Base-by-base conservation (phyloP, 768 basidiomycete genomes). In the Suillus paluster region DNA sequence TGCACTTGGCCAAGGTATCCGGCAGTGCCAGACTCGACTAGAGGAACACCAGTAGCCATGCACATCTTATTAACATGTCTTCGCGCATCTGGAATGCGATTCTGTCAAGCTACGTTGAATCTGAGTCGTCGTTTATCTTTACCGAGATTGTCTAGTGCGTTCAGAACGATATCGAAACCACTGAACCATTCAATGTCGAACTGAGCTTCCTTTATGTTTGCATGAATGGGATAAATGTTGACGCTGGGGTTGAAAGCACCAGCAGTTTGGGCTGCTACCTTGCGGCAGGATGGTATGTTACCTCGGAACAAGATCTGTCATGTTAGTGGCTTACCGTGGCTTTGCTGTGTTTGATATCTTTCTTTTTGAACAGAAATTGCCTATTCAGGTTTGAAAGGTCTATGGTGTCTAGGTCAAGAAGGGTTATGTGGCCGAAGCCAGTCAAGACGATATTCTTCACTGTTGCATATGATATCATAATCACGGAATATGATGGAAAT, bases 41-140 rank as follows among this genome's bases (percentile, higher is more conserved):
- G 81, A 0, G 96, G 96, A 0, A 97, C 85, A 58, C 84, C 82
- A 5, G 92, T 93, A 1, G 97, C 95, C 82, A 97, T 91, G 74
- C 97, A 99, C 89, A 99, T 95, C 71, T 90, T 91, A 79, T 99
- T 99, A 54, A 99, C 95, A 71, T 99, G 97, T 71, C 94, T 80
- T 52, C 95, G 87, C 8, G 97, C 96, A 74, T 97, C 96, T 95
- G 63, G 34, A n/a, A 39, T 25, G 27, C 48, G 36, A 56, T 53
- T 49, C 63, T 34, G 33, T 33, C 34, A 55, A 55, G 27, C 23
- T 27, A 25, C 15, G n/a, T 58, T 58, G 50, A 57, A 46, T 15
- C 23, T 33, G 4, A 25, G 23, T n/a, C 5, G 12, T 27, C 38
- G 42, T 12, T 17, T 21, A 25, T 19, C 36, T 36, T 36, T 25